A percentile compares a stretch with the other conserved stretches of the same genome.
Evolutionary conservation across 768 basidiomycete species (phyloP).

Genomic region (Collybia nuda): DNA sequence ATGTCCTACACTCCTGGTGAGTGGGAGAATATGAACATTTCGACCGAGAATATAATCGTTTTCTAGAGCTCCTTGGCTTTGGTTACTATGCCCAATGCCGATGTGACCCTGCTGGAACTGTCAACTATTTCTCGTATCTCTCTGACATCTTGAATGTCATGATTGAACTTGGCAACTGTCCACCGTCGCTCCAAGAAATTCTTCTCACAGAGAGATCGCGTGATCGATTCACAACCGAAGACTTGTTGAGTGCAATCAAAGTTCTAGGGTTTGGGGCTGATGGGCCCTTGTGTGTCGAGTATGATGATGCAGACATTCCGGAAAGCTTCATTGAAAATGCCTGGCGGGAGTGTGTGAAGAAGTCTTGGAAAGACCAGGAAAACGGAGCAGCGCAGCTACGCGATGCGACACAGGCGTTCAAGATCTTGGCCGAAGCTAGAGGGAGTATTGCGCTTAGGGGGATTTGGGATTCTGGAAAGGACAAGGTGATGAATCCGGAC

Average conservation of each 20-base stretch:
- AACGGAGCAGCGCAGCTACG: slow-evolving; percentile 47
- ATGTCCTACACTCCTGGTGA: slow-evolving; percentile 65
- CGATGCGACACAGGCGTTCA: slow-evolving; percentile 66
- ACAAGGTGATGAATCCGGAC: slow-evolving; percentile 61
- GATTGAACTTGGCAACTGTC: slow-evolving; percentile 45
- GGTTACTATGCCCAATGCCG: slow-evolving; percentile 81
- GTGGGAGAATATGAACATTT: slow-evolving; percentile 7
- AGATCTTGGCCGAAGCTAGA: slow-evolving; percentile 64
- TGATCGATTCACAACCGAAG: slow-evolving; percentile 60
- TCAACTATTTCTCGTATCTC: slow-evolving; percentile 63
- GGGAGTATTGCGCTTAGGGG: slow-evolving; percentile 49
- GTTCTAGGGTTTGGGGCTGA: slow-evolving; percentile 69
- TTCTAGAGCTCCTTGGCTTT: slow-evolving; percentile 70
- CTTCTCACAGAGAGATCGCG: slow-evolving; percentile 61
- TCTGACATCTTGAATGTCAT: slow-evolving; percentile 50
- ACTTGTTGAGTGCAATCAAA: slow-evolving; percentile 45
- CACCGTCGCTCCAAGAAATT: slow-evolving; percentile 52
- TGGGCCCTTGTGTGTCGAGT: slow-evolving; percentile 61
- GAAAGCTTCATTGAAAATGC: slow-evolving; percentile 71
- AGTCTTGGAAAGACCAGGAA: slow-evolving; percentile 52
- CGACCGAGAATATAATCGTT: not conserved
- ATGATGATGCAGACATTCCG: slow-evolving; percentile 59
- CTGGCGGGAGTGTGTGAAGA: slow-evolving; percentile 60
- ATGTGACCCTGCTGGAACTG: slow-evolving; percentile 68
- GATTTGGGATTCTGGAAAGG: slow-evolving; percentile 54